These are phyloP conservation scores for Puccinia hordei DNA, from an alignment of 1,284 basidiomycete species.

Conservation along the genomic window DNA sequence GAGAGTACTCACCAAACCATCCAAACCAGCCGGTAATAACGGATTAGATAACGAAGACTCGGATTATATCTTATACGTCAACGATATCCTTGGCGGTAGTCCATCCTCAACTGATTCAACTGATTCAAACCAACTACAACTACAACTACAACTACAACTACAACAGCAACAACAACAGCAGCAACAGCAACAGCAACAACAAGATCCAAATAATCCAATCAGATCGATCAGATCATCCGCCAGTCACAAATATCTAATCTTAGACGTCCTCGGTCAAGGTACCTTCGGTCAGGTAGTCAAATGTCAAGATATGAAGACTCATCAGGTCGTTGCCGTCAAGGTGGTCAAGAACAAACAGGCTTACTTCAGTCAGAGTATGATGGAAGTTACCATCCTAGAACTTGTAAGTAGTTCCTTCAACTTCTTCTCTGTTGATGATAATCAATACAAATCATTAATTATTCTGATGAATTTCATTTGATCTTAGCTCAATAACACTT, in stretches of 20 bases:
- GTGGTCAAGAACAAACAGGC: conserved; percentile 99
- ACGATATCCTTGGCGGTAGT: conserved; percentile 78
- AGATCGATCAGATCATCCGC: conserved; percentile 1
- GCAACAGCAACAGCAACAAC: neutral
- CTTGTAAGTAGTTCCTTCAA: conserved; percentile 66
- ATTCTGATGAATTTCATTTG: neutral
- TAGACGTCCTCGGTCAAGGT: conserved; percentile 96
- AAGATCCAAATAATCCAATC: neutral
- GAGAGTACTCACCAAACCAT: conserved; percentile 90
- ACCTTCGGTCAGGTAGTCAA: conserved; percentile 99
- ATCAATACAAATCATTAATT: neutral
- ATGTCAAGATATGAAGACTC: conserved; percentile 98
- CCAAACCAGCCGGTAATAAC: conserved; percentile 88
- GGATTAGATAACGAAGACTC: conserved; percentile 96
- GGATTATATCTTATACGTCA: conserved; percentile 95
- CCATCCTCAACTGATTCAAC: conserved; percentile 49
- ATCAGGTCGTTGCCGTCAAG: conserved; percentile 97
- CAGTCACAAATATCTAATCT: conserved; percentile 81
- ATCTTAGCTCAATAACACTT: conserved; percentile 79
- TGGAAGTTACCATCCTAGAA: conserved; percentile 98
- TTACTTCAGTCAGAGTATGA: conserved; percentile 99
- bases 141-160: neutral
- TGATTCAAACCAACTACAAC: conserved; percentile 2
- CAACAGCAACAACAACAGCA: neutral
- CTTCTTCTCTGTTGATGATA: neutral